phyloP scores from a whole-genome alignment of 225 moss, liverwort and hornwort species.

The Straminergon stramineum region DNA sequence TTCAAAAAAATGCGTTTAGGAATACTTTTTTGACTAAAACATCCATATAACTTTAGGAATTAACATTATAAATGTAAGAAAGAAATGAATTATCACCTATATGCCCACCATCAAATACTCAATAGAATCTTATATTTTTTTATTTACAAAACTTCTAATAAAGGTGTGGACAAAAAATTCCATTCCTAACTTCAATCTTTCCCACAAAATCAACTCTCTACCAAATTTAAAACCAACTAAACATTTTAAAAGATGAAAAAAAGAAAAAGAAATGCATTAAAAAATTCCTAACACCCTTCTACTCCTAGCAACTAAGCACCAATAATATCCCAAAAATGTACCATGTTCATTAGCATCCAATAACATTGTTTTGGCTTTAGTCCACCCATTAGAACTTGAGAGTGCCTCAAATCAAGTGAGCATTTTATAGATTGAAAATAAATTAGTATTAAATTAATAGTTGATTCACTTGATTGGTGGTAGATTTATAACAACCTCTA shows the following conservation, averaged over 20 bases:
- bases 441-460: too few species aligned
- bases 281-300: not conserved
- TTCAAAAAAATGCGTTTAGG: accelerated
- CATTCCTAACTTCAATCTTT: accelerated
- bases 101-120: accelerated
- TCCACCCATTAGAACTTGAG: too few species aligned
- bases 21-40: not conserved
- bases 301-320: too few species aligned
- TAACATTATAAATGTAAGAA: not conserved
- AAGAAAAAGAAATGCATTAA: too few species aligned
- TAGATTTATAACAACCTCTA: too few species aligned
- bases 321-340: too few species aligned
- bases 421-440: too few species aligned
- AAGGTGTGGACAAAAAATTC: not conserved
- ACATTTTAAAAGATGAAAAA: too few species aligned
- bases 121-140: not conserved
- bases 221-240: not conserved
- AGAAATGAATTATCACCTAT: not conserved
- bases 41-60: accelerated
- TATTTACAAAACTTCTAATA: not conserved
- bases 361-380: too few species aligned
- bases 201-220: accelerated
- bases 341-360: too few species aligned
- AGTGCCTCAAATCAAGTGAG: too few species aligned
- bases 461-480: too few species aligned